A percentile compares a stretch with the other conserved stretches of the same genome.
Evolutionary conservation across 441 rosid species (phyloP).

Genomic region (Syzygium malaccense): DNA sequence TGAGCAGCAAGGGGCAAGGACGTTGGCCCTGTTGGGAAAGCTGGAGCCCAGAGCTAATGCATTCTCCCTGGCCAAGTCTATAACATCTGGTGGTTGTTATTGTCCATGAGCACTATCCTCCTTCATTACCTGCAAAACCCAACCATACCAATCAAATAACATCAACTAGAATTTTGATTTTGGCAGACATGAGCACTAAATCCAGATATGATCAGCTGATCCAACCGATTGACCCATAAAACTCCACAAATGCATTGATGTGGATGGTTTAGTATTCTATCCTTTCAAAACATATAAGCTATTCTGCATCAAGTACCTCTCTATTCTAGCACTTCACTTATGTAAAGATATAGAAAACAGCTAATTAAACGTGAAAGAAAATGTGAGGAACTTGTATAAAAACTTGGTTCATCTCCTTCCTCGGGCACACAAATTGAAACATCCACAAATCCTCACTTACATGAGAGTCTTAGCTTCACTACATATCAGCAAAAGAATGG

Average conservation of each 20-base stretch:
- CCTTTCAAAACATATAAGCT: background rate
- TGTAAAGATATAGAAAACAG: background rate
- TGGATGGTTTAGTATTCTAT: too few relatives aligned
- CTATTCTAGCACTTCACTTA: background rate
- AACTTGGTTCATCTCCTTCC: constrained; percentile 39
- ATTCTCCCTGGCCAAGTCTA: constrained; percentile 12
- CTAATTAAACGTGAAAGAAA: background rate
- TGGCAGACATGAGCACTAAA: background rate
- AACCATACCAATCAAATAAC: background rate
- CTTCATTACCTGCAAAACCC: constrained; percentile 34
- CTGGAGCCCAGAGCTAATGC: constrained; percentile 13
- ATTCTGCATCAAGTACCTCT: background rate
- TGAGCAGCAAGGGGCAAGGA: constrained; percentile 16
- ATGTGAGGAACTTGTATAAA: constrained; percentile 27
- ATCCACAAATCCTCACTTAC: constrained; percentile 54
- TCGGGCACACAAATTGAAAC: constrained; percentile 51
- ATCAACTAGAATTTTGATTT: background rate
- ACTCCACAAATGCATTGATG: too few relatives aligned
- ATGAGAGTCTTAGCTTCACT: background rate
- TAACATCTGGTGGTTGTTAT: background rate
- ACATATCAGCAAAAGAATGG: background rate
- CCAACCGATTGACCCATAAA: too few relatives aligned
- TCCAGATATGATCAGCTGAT: background rate
- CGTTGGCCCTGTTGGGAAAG: constrained; percentile 9
- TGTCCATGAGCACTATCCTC: constrained; percentile 40